Evolutionary conservation across 202 grass and related monocot genomes (phyloP), one percentile per base, ranked within the genome.

Genomic region (Digitaria exilis): DNA sequence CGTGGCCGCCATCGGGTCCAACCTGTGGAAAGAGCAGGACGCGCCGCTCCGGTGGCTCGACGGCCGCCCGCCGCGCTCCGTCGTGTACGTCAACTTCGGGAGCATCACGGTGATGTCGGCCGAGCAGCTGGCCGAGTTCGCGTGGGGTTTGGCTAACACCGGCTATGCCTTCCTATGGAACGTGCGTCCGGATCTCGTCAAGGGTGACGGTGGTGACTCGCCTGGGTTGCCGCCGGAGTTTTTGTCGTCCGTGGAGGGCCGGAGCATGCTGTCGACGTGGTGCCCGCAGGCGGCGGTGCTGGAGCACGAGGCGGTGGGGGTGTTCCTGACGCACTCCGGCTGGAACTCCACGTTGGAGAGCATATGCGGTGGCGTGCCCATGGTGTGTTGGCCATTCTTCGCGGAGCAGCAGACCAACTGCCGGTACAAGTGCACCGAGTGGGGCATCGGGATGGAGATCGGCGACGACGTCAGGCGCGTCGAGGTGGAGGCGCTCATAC

Each of bases 61-160:
- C 18, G 77, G 61, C 14, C 84, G 76, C 9, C 50, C 62, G 35
- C 28, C 84, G 2, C 39, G 69, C 32, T 92, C 95, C 2, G 90
- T 97, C 31, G 84, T 97, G 3, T 97, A 94, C 29, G 82, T 94
- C 0, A 97, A 97, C 89, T 97, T 90, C 64, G 95, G 92, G 6
- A 97, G 95, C 86, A 86, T 94, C 80, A 89, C 87, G 1, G 64
- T 87, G 31, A 89, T 95, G 86, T 80, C 90, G 0, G 43, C 10
- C 49, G 58, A 87, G 78, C 56, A 94, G 18, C 41, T 94, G 43
- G 39, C 30, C 7, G 92, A 94, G 78, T 94, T 92, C 62, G 87
- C 92, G 24, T 92, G 84, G 87, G 89, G 92, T 9, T 72, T 94
- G 19, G 89, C 87, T 2, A 84, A 81, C 67, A 88, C 73, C 65